Evolutionary conservation across 495 filamentous ascomycete genomes (phyloP).

Genomic region (Xylaria venustula): DNA sequence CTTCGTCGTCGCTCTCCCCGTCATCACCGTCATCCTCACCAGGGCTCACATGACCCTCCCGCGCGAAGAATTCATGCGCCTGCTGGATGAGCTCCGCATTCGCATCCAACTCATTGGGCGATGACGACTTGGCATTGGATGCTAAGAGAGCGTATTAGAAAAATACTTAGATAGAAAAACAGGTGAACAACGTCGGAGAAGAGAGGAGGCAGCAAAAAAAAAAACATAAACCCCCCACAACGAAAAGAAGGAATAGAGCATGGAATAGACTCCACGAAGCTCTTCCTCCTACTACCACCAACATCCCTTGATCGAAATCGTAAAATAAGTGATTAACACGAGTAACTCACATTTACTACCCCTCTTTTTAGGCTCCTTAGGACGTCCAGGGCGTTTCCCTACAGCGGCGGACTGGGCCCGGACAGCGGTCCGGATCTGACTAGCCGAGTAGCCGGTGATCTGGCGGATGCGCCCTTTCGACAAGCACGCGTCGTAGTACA

Average conservation of each 20-base stretch:
- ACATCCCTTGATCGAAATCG: not conserved
- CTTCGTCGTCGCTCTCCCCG: not conserved
- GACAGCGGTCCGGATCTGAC: slow-evolving; percentile 29
- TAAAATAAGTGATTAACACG: not conserved
- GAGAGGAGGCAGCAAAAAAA: too few species aligned
- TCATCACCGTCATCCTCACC: not conserved
- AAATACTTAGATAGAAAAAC: too few species aligned
- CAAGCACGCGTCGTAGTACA: slow-evolving; percentile 28
- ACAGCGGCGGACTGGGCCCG: slow-evolving; percentile 22
- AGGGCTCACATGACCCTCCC: not conserved
- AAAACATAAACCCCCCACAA: too few species aligned
- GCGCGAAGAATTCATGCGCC: not conserved
- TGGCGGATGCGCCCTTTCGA: slow-evolving; percentile 23
- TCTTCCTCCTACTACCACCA: too few species aligned
- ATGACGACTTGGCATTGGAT: not conserved
- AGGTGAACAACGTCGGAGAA: not conserved
- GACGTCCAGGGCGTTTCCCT: slow-evolving; percentile 20
- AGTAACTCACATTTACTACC: not conserved
- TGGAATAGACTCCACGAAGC: too few species aligned
- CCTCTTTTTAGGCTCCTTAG: slow-evolving; percentile 15
- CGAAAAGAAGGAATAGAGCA: too few species aligned
- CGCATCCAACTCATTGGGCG: not conserved
- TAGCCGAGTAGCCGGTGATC: slow-evolving; percentile 26
- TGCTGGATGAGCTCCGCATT: slow-evolving; percentile 14
- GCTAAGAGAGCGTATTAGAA: not conserved